Evolutionary conservation across 1,284 basidiomycete genomes (phyloP).

Genomic region (Phellinidium pouzarii): DNA sequence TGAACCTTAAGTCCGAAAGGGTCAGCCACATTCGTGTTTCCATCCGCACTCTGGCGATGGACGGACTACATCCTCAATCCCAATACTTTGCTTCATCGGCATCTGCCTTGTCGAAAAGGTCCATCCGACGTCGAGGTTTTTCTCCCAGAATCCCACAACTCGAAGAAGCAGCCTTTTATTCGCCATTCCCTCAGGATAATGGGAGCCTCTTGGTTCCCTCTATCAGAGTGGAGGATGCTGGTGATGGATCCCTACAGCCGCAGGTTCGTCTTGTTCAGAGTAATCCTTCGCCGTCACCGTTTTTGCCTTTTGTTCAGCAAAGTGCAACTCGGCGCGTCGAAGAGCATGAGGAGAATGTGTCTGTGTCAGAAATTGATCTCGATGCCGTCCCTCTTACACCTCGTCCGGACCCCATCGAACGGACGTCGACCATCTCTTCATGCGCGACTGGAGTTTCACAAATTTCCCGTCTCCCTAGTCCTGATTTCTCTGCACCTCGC

Average conservation of each 20-base stretch:
- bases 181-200: not conserved
- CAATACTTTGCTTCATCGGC: conserved; percentile 1
- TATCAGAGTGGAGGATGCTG: not conserved
- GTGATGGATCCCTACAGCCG: not conserved
- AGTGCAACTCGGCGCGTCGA: no score
- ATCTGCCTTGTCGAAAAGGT: not conserved
- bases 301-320: not conserved
- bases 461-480: conserved; percentile 8
- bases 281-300: not conserved
- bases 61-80: no score
- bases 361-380: not conserved
- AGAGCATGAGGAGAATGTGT: not conserved
- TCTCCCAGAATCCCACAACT: conserved; percentile 10
- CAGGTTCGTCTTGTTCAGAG: not conserved
- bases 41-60: no score
- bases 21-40: no score
- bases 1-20: no score
- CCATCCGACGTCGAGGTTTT: conserved; percentile 8
- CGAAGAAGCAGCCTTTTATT: not conserved
- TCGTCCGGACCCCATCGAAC: conserved; percentile 3
- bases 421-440: not conserved
- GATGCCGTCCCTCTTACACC: conserved; percentile 9
- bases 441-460: not conserved
- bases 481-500: conserved; percentile 4
- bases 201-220: not conserved